Evolutionary conservation across 1,284 basidiomycete genomes (phyloP).

Genomic region (Salmacisia buchloeana): DNA sequence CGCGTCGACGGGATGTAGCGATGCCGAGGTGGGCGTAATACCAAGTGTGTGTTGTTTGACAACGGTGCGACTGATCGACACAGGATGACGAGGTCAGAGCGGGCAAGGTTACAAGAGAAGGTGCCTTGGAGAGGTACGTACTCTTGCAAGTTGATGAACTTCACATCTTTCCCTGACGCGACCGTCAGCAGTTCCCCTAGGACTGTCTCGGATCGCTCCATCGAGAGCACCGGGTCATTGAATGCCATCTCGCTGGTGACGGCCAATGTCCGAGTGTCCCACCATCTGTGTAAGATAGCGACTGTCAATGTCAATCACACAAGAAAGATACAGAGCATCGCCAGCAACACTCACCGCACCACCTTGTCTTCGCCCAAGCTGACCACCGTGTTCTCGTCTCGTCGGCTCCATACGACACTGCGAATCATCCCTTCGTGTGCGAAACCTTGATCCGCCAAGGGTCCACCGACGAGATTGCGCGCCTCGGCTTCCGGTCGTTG

Average conservation of each 20-base stretch:
- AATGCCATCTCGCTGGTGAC: slow-evolving; percentile 69
- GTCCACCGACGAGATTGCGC: slow-evolving; percentile 62
- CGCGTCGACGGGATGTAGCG: slow-evolving; percentile 78
- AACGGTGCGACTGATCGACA: slow-evolving; percentile 56
- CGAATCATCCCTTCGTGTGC: slow-evolving; percentile 81
- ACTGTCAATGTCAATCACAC: too few species aligned
- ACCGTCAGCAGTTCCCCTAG: slow-evolving; percentile 80
- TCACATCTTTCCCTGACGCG: slow-evolving; percentile 83
- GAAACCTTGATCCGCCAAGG: slow-evolving; percentile 21
- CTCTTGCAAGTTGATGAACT: slow-evolving; percentile 62
- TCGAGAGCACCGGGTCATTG: slow-evolving; percentile 76
- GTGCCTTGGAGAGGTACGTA: slow-evolving; percentile 24
- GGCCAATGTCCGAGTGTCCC: slow-evolving; percentile 78
- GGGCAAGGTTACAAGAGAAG: not conserved
- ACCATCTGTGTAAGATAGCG: slow-evolving; percentile 80
- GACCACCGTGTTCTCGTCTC: slow-evolving; percentile 68
- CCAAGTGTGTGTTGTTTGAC: slow-evolving; percentile 29
- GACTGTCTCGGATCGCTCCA: slow-evolving; percentile 70
- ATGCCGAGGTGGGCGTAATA: slow-evolving; percentile 73
- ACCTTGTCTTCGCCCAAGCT: slow-evolving; percentile 85
- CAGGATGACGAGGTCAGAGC: slow-evolving; percentile 50
- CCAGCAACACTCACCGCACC: slow-evolving; percentile 65
- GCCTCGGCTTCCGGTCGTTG: slow-evolving; percentile 68
- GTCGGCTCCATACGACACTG: slow-evolving; percentile 80
- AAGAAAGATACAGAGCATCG: slow-evolving; percentile 11